Conservation (phyloP, 1,284 basidiomycete genomes). For the Apiotrichum gamsii region DNA sequence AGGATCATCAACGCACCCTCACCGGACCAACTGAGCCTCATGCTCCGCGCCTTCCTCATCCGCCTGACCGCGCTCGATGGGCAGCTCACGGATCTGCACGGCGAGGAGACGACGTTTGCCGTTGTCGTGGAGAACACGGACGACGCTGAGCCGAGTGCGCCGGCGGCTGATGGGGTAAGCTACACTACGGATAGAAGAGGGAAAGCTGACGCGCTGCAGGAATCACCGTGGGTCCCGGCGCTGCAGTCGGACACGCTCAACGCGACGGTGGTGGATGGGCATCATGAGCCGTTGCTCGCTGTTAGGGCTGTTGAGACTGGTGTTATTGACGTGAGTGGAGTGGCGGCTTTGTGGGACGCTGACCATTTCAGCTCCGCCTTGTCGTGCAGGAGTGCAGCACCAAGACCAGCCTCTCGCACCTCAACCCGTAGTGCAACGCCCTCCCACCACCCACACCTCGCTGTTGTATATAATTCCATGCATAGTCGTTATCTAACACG, state of each 20-base stretch:
- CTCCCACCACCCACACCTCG: too few relatives aligned
- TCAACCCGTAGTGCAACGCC: neutral
- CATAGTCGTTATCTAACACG: too few relatives aligned
- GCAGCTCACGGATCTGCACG: constrained; percentile 61
- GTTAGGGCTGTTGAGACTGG: constrained; percentile 74
- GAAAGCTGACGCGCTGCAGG: constrained; percentile 3
- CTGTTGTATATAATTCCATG: too few relatives aligned
- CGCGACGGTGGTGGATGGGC: constrained; percentile 12
- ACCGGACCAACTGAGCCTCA: constrained; percentile 57
- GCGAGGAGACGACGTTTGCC: constrained; percentile 65
- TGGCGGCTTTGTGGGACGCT: rapidly evolving
- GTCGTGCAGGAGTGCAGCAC: constrained; percentile 43
- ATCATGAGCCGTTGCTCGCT: constrained; percentile 52
- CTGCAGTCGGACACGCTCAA: constrained; percentile 26
- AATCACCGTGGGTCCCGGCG: constrained; percentile 49
- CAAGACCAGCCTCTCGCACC: constrained; percentile 29
- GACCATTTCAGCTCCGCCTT: constrained; percentile 29
- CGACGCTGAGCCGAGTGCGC: constrained; percentile 55
- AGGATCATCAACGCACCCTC: constrained; percentile 20
- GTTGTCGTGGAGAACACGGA: constrained; percentile 75
- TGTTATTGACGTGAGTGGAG: constrained; percentile 70
- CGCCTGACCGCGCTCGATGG: constrained; percentile 76
- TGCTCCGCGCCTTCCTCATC: constrained; percentile 76
- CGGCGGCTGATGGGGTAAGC: constrained; percentile 49
- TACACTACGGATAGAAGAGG: constrained; percentile 16